These are phyloP conservation scores for Triglochin maritima DNA, from an alignment of 106 monocot species.

Conservation along the genomic window DNA sequence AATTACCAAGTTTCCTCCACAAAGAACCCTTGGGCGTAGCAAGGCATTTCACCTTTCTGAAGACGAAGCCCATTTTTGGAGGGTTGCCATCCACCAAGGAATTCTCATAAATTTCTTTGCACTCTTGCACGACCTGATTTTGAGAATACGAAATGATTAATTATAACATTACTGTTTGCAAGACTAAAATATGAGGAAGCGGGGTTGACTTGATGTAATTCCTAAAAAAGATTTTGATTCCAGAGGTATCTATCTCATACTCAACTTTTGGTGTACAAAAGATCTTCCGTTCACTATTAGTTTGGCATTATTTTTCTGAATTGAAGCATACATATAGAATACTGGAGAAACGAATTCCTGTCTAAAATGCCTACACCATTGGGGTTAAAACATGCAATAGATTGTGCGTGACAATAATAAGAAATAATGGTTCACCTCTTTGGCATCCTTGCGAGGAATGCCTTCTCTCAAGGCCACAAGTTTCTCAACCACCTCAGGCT, in stretches of 20 bases:
- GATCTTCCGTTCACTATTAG: no score
- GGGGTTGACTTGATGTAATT: not conserved
- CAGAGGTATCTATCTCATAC: not conserved
- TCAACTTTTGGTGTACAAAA: no score
- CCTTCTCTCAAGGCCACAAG: conserved; percentile 84
- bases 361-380: no score
- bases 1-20: conserved; percentile 85
- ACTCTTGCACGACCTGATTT: conserved; percentile 79
- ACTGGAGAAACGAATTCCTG: no score
- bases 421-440: conserved; percentile 50
- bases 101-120: conserved; percentile 90
- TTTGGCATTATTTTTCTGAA: no score
- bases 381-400: no score
- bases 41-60: conserved; percentile 79
- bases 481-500: conserved; percentile 97
- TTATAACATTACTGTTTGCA: not conserved
- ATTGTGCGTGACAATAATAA: no score
- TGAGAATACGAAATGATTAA: not conserved
- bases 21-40: conserved; percentile 51
- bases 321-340: no score
- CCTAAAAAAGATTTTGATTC: not conserved
- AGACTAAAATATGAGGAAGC: not conserved
- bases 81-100: conserved; percentile 85
- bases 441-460: conserved; percentile 94
- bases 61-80: conserved; percentile 69